phyloP scores from a whole-genome alignment of 1,139 yeast genomes.

The Kodamaea sp. region DNA sequence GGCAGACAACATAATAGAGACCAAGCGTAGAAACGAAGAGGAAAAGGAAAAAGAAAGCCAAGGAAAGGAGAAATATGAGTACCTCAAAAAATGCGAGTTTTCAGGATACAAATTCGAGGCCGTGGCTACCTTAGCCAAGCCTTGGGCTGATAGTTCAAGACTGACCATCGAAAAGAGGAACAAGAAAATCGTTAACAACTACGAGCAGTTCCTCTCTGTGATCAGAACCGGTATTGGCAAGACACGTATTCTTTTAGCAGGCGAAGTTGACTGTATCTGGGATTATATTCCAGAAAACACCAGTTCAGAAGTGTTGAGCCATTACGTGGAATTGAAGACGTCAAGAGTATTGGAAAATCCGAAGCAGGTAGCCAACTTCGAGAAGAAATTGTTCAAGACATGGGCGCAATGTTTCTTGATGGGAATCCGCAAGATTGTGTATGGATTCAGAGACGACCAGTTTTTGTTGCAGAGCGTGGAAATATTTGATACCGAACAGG shows the following conservation, averaged over 20 bases:
- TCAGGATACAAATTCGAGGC: constrained; percentile 87
- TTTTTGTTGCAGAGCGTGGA: constrained; percentile 67
- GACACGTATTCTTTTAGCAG: constrained; percentile 70
- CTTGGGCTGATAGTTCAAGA: constrained; percentile 72
- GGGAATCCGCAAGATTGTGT: constrained; percentile 75
- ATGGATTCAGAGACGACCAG: constrained; percentile 83
- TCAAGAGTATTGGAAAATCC: constrained; percentile 54
- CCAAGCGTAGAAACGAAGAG: constrained; percentile 30
- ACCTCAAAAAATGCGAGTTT: constrained; percentile 48
- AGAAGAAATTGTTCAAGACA: constrained; percentile 67
- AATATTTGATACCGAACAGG: constrained; percentile 71
- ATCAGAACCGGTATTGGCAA: constrained; percentile 84
- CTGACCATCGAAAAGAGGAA: constrained; percentile 64
- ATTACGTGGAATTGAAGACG: constrained; percentile 87
- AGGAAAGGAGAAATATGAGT: constrained; percentile 36
- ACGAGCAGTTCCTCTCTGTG: constrained; percentile 75
- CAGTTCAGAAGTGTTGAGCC: constrained; percentile 52
- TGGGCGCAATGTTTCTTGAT: constrained; percentile 95
- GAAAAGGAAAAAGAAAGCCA: constrained; percentile 23
- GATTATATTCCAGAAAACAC: constrained; percentile 67
- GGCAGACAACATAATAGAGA: constrained; percentile 49
- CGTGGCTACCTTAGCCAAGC: constrained; percentile 70
- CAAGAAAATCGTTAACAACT: constrained; percentile 60
- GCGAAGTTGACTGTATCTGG: constrained; percentile 89
- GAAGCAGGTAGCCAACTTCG: constrained; percentile 60